Conservation (phyloP, 2,329 filamentous ascomycete genomes). For the Penicillium concentricum region DNA sequence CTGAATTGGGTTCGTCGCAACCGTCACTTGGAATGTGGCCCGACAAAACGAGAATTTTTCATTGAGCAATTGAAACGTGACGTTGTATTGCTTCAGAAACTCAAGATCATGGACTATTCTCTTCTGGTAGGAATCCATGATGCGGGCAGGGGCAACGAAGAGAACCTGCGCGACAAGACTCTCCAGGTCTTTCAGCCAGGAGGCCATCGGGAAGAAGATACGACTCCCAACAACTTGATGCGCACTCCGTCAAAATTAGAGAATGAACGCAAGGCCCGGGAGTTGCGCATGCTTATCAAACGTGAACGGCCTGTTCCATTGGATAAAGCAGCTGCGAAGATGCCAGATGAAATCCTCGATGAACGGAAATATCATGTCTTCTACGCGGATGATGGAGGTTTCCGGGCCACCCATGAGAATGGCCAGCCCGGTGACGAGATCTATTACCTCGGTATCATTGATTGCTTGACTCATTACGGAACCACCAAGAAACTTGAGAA, state of each 20-base stretch:
- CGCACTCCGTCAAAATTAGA: conserved; percentile 93
- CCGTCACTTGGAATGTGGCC: conserved; percentile 81
- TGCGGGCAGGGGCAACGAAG: conserved; percentile 83
- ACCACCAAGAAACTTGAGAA: conserved; percentile 93
- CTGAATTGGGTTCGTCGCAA: conserved; percentile 91
- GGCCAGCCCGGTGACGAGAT: conserved; percentile 83
- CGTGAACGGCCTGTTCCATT: conserved; percentile 92
- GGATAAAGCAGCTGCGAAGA: conserved; percentile 74
- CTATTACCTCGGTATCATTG: conserved; percentile 97
- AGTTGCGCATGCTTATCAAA: conserved; percentile 88
- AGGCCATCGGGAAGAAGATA: conserved; percentile 65
- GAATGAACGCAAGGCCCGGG: conserved; percentile 83
- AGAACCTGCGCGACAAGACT: conserved; percentile 86
- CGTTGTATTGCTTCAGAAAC: conserved; percentile 77
- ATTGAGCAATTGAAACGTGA: conserved; percentile 85
- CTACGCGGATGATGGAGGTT: conserved; percentile 90
- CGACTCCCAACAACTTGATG: conserved; percentile 66
- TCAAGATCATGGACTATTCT: conserved; percentile 99
- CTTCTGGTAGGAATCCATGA: conserved; percentile 94
- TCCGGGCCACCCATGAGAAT: conserved; percentile 89
- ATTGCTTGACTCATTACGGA: conserved; percentile 95
- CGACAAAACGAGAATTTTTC: conserved; percentile 83
- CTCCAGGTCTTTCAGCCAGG: conserved; percentile 92
- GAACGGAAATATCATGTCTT: conserved; percentile 78
- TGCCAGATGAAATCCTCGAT: conserved; percentile 85